phyloP scores from a whole-genome alignment of 352 stramenopile species.

The Phytophthora podocarpi region DNA sequence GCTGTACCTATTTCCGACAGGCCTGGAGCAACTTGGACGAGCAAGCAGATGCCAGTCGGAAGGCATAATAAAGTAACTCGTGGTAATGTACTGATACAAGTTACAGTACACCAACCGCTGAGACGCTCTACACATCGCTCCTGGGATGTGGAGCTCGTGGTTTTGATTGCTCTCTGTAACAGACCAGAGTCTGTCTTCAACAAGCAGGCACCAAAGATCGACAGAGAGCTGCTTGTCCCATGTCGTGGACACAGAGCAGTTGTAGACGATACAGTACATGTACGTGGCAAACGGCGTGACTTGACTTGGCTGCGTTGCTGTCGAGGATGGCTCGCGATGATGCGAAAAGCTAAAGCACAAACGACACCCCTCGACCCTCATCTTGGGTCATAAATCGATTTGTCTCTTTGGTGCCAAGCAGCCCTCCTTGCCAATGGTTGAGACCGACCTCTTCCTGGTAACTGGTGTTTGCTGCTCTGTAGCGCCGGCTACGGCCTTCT shows the following conservation, averaged over 20 bases:
- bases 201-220: too few relatives aligned
- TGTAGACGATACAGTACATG: too few relatives aligned
- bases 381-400: neutral
- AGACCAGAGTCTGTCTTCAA: too few relatives aligned
- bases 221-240: neutral
- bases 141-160: slow-evolving; percentile 5
- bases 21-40: slow-evolving; percentile 74
- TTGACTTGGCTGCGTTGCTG: neutral
- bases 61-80: too few relatives aligned
- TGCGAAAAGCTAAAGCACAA: slow-evolving; percentile 12
- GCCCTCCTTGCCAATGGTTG: neutral
- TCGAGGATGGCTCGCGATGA: too few relatives aligned
- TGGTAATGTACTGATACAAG: too few relatives aligned
- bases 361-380: slow-evolving; percentile 13
- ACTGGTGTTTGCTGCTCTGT: slow-evolving; percentile 1
- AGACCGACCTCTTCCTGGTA: slow-evolving; percentile 8
- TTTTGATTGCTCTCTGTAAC: too few relatives aligned
- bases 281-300: too few relatives aligned
- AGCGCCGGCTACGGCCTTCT: slow-evolving; percentile 56
- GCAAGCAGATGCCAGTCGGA: slow-evolving; percentile 16
- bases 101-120: too few relatives aligned
- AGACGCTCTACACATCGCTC: neutral
- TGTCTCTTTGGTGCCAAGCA: slow-evolving; percentile 9
- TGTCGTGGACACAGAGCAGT: neutral
- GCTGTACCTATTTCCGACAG: slow-evolving; percentile 28